Evolutionary conservation across 148 eudicot genomes (phyloP).

Genomic region (Vaccinium macrocarpon): DNA sequence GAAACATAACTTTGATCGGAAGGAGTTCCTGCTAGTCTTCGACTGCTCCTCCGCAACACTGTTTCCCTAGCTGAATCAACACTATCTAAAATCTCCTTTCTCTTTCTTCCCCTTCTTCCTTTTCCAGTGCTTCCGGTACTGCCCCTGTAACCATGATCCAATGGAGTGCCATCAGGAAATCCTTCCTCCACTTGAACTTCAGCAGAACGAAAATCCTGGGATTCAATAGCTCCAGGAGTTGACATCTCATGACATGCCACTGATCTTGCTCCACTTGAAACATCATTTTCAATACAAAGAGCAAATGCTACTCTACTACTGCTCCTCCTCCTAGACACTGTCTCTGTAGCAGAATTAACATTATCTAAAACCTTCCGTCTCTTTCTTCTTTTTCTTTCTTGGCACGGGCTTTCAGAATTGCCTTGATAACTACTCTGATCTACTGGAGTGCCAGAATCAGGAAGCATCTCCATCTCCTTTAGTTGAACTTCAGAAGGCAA

Average conservation of each 20-base stretch:
- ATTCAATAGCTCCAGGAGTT: slow-evolving; percentile 21
- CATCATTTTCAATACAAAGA: slow-evolving; percentile 21
- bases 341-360: slow-evolving; percentile 32
- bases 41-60: slow-evolving; percentile 79
- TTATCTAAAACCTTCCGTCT: slow-evolving; percentile 36
- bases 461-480: slow-evolving; percentile 27
- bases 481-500: slow-evolving; percentile 19
- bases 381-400: slow-evolving; percentile 40
- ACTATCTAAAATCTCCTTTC: slow-evolving; percentile 34
- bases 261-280: neutral
- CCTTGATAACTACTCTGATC: slow-evolving; percentile 27
- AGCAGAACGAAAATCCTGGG: slow-evolving; percentile 18
- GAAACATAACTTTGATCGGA: slow-evolving; percentile 29
- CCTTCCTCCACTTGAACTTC: slow-evolving; percentile 28
- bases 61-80: slow-evolving; percentile 38
- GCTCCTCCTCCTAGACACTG: slow-evolving; percentile 81
- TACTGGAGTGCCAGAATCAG: slow-evolving; percentile 19
- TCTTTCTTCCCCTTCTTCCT: slow-evolving; percentile 45
- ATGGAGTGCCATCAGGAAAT: slow-evolving; percentile 23
- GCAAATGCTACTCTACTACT: slow-evolving; percentile 52
- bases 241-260: neutral
- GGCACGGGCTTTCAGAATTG: slow-evolving; percentile 24
- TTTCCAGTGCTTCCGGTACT: slow-evolving; percentile 29
- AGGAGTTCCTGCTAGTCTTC: slow-evolving; percentile 46
- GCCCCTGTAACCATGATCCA: slow-evolving; percentile 25